phyloP scores from a whole-genome alignment of 495 filamentous ascomycete species.

The Parathielavia appendiculata region DNA sequence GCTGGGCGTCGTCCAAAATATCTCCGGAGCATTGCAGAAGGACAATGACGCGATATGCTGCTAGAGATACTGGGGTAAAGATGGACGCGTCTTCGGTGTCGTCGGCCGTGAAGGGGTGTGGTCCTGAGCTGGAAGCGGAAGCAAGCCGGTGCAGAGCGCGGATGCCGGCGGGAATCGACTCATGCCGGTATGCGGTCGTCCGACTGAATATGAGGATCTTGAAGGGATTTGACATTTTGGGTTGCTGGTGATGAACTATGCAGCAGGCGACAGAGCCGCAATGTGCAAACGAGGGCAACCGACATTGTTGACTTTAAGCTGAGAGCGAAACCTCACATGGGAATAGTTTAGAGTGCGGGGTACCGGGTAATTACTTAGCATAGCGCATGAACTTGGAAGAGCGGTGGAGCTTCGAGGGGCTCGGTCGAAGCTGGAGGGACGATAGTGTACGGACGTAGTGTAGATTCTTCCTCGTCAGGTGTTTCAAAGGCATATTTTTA shows the following conservation, averaged over 20 bases:
- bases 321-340: too few relatives aligned
- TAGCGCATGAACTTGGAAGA: too few relatives aligned
- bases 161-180: slow-evolving; percentile 34
- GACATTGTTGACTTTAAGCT: too few relatives aligned
- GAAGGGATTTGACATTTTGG: slow-evolving; percentile 8
- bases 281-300: too few relatives aligned
- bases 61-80: slow-evolving; percentile 25
- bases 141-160: slow-evolving; percentile 27
- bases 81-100: slow-evolving; percentile 32
- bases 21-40: slow-evolving; percentile 37
- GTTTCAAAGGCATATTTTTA: too few relatives aligned
- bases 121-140: slow-evolving; percentile 7
- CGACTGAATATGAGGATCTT: slow-evolving; percentile 34
- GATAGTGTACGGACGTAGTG: too few relatives aligned
- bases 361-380: too few relatives aligned
- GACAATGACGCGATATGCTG: slow-evolving; percentile 31
- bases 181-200: slow-evolving; percentile 35
- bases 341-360: too few relatives aligned
- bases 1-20: slow-evolving; percentile 28
- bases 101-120: slow-evolving; percentile 21
- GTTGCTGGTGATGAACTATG: background rate
- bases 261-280: too few relatives aligned
- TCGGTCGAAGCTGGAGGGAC: too few relatives aligned
- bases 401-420: too few relatives aligned
- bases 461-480: too few relatives aligned